Conservation (phyloP, 176 grass and related monocot species). For the Dactylis glomerata region DNA sequence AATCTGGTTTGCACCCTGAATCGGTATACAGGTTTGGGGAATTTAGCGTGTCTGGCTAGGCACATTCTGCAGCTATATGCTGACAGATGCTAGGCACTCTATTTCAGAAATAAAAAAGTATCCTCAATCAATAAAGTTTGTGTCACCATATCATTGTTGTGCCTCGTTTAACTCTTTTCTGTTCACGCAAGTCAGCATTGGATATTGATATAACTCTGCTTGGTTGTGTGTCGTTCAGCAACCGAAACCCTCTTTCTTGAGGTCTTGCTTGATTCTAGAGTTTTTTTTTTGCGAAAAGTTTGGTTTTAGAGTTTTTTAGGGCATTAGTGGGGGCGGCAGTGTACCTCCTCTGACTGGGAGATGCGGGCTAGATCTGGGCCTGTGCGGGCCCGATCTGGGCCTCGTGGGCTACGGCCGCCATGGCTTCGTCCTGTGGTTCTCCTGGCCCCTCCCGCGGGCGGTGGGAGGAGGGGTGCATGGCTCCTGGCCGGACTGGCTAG, state of each 20-base stretch:
- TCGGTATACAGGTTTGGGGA: background rate
- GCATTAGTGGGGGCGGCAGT: too few species aligned
- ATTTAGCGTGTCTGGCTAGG: background rate
- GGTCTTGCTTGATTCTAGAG: too few species aligned
- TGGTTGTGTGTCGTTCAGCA: background rate
- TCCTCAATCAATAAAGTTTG: background rate
- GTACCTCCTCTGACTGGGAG: too few species aligned
- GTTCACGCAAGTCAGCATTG: background rate
- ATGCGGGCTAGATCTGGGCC: too few species aligned
- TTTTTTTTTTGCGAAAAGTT: too few species aligned
- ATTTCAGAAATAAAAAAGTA: background rate
- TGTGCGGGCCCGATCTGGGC: too few species aligned
- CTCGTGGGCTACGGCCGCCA: too few species aligned
- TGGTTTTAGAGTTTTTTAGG: too few species aligned
- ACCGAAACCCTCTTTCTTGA: background rate
- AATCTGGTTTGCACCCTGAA: constrained; percentile 23
- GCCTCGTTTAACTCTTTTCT: background rate
- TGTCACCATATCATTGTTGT: background rate
- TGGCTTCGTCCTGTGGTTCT: too few species aligned
- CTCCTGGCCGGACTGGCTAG: too few species aligned
- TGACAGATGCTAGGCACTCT: background rate
- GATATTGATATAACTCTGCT: background rate
- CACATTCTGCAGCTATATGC: background rate
- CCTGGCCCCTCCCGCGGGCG: too few species aligned
- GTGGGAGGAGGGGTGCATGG: too few species aligned